phyloP scores from a whole-genome alignment of 306 rosid genomes.

The Cicer cuneatum region DNA sequence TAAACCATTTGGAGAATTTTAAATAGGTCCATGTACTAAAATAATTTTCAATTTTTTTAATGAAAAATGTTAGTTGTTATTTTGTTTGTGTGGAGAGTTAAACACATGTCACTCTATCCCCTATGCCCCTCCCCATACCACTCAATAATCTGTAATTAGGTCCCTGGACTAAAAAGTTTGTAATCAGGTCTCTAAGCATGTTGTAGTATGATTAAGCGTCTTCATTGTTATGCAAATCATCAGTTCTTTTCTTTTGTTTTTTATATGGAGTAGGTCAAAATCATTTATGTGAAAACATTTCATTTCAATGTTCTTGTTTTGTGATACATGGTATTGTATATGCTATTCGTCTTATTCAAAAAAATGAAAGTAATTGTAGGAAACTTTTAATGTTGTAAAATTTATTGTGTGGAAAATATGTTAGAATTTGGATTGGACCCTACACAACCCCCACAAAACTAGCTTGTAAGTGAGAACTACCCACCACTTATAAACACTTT shows the following conservation, averaged over 20 bases:
- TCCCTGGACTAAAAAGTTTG: too few species aligned
- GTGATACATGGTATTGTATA: conserved; percentile 6
- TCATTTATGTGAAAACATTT: background rate
- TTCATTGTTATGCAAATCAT: background rate
- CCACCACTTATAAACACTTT: too few species aligned
- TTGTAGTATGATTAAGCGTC: background rate
- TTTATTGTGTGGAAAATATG: background rate
- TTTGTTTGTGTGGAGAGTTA: too few species aligned
- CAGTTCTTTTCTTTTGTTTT: background rate
- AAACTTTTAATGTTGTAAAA: background rate
- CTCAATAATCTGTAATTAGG: background rate
- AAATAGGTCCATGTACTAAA: background rate
- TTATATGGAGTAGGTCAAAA: background rate
- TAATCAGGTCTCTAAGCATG: background rate
- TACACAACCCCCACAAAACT: too few species aligned
- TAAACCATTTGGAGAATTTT: too few species aligned
- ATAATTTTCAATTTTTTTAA: too few species aligned
- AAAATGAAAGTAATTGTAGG: background rate
- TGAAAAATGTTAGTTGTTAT: too few species aligned
- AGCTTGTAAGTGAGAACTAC: too few species aligned
- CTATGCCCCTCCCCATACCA: too few species aligned
- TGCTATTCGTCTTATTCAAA: background rate
- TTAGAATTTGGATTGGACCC: too few species aligned
- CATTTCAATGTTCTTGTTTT: background rate
- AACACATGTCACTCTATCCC: too few species aligned